These are phyloP conservation scores for Chlorella vulgaris DNA, from an alignment of 139 green algal genomes.

Conservation along the genomic window DNA sequence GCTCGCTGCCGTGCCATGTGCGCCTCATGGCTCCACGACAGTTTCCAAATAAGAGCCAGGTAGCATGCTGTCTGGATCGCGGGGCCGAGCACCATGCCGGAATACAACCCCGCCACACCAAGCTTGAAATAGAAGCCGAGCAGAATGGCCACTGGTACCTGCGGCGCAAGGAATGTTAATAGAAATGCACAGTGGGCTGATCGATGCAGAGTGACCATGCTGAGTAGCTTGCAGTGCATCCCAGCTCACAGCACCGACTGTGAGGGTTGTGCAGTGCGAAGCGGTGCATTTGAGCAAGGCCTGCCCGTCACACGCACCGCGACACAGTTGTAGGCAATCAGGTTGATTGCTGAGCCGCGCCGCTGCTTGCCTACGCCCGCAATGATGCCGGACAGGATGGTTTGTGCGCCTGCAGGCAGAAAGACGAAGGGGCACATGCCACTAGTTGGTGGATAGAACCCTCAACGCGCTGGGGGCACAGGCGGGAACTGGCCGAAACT, in stretches of 20 bases:
- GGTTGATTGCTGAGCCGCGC: conserved; percentile 44
- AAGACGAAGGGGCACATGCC: too few relatives aligned
- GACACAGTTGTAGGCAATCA: conserved; percentile 50
- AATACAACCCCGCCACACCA: conserved; percentile 31
- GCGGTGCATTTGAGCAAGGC: too few relatives aligned
- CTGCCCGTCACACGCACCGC: conserved; percentile 38
- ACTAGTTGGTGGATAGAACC: too few relatives aligned
- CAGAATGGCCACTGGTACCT: conserved; percentile 29
- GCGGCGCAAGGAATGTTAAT: background rate
- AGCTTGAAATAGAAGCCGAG: conserved; percentile 25
- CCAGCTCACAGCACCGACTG: too few relatives aligned
- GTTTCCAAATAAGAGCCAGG: background rate
- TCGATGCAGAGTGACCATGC: too few relatives aligned
- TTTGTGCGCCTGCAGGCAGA: too few relatives aligned
- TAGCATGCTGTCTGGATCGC: conserved; percentile 17
- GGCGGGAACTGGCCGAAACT: too few relatives aligned
- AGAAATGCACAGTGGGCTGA: background rate
- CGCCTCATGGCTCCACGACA: conserved; percentile 14
- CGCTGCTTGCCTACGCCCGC: conserved; percentile 55
- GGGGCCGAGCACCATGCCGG: conserved; percentile 31
- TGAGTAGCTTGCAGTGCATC: too few relatives aligned
- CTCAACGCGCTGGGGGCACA: too few relatives aligned
- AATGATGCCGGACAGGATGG: conserved; percentile 55
- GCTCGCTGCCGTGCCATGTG: background rate
- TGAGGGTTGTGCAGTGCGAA: too few relatives aligned